phyloP scores from a whole-genome alignment of 106 monocot genomes.

The Dactylorhiza incarnata region DNA sequence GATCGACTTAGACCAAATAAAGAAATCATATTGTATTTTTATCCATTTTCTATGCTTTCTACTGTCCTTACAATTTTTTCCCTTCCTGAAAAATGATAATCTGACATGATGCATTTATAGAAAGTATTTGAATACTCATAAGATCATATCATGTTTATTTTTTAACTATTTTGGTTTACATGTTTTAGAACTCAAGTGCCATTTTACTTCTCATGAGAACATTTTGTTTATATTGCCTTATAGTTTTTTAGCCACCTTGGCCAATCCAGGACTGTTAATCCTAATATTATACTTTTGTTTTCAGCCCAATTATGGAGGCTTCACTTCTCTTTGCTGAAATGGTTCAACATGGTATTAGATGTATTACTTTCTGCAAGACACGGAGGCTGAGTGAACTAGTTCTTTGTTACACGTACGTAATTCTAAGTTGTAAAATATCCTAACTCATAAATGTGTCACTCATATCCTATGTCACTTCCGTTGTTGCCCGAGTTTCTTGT shows the following conservation, averaged over 20 bases:
- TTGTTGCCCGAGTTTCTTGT: background rate
- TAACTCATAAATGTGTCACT: background rate
- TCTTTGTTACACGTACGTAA: conserved; percentile 70
- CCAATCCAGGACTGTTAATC: background rate
- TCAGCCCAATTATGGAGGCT: conserved; percentile 78
- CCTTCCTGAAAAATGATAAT: no score
- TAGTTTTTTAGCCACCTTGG: background rate
- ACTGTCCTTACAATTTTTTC: no score
- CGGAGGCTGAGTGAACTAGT: conserved; percentile 87
- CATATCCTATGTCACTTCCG: background rate
- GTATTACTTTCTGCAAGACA: conserved; percentile 95
- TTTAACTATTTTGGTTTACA: background rate
- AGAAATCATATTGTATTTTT: no score
- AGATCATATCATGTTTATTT: background rate
- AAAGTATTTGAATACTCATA: no score
- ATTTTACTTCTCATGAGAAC: background rate
- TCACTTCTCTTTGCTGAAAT: conserved; percentile 85
- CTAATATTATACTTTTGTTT: conserved; percentile 10
- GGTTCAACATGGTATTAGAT: conserved; percentile 90
- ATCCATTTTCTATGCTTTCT: no score
- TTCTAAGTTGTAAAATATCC: background rate
- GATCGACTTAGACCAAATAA: no score
- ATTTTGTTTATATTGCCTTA: background rate
- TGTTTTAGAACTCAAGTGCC: background rate
- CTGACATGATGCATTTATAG: no score